Evolutionary conservation across 1,139 yeast species (phyloP), one percentile per base, ranked within the genome.

Genomic region (Yarrowia galli): DNA sequence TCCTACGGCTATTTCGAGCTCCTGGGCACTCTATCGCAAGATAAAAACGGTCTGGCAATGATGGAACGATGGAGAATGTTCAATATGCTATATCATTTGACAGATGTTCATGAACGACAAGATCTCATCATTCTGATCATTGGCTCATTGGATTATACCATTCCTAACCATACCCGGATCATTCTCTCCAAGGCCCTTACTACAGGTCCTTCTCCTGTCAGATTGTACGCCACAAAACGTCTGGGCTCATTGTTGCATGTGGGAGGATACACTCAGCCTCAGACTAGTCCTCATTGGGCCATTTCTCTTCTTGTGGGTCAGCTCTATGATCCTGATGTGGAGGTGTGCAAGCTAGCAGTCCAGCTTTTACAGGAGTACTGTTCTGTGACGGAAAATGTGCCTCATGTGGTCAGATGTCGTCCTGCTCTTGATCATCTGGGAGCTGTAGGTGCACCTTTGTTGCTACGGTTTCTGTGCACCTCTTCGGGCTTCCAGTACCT

Each of bases 61-160:
- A 77, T 95, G 71, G 89, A 87, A 67, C 87, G 90, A 71, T 91
- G 97, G 96, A 89, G 92, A 72, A 84, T 93, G 72, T 91, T 91
- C 77, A 92, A 89, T 69, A 86, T 91, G 77, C 81, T 92, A 68
- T 88, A 89, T 72, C 92, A 91, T 73, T 85, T 93, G 69, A 83
- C 91, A 43, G 83, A 83, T 36, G 80, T 85, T 22, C 78, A 81
- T 20, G 83, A 82, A 66, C 78, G 92, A 53, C 90, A 87, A 68
- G 89, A 85, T 71, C 80, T 92, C 67, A 79, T 90, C 23, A 78
- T 84, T 43, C 76, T 84, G 3, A 82, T 90, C 38, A 81, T 93
- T 70, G 83, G 84, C 54, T 85, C 86, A 65, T 78, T 92, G 76
- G 89, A 89, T 71, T 87, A 87, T 71, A 79, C 81, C 1, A 75